A percentile compares a stretch with the other conserved stretches of the same genome.
phyloP scores from a whole-genome alignment of 306 rosid genomes.

The Sechiopsis laciniata region DNA sequence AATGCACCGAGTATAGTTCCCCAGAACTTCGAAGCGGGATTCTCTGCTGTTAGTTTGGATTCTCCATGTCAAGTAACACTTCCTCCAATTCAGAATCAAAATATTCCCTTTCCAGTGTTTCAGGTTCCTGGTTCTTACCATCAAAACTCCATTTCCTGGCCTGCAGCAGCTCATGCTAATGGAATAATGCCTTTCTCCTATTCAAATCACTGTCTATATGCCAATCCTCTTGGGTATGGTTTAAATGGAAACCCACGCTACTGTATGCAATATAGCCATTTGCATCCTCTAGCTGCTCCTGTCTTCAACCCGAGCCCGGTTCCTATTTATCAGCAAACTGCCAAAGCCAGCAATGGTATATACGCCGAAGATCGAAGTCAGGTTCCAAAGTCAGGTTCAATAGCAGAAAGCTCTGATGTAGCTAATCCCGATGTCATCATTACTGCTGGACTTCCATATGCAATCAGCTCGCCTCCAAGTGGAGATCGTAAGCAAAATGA shows the following conservation, averaged over 20 bases:
- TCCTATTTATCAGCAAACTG: constrained; percentile 66
- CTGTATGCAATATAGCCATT: constrained; percentile 73
- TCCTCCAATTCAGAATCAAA: constrained; percentile 49
- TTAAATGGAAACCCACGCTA: constrained; percentile 62
- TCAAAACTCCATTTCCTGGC: constrained; percentile 87
- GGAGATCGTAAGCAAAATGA: constrained; percentile 40
- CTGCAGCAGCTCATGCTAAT: constrained; percentile 53
- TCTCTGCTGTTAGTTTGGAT: constrained; percentile 44
- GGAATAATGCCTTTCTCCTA: constrained; percentile 65
- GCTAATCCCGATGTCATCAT: constrained; percentile 32
- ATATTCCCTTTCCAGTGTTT: constrained; percentile 60
- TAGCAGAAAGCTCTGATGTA: constrained; percentile 39
- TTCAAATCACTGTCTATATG: constrained; percentile 61
- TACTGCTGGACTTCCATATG: constrained; percentile 37
- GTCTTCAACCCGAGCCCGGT: constrained; percentile 46
- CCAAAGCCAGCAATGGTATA: constrained; percentile 36
- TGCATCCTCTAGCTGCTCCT: constrained; percentile 63
- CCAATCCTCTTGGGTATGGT: constrained; percentile 76
- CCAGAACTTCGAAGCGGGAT: constrained; percentile 43
- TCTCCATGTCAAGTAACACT: constrained; percentile 57
- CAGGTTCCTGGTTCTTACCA: constrained; percentile 76
- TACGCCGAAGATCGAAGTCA: constrained; percentile 41
- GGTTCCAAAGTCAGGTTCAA: constrained; percentile 38
- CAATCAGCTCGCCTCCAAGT: constrained; percentile 27
- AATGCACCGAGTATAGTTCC: constrained; percentile 29